phyloP scores from a whole-genome alignment of 2,329 filamentous ascomycete species.

The Fusarium sambucinum region DNA sequence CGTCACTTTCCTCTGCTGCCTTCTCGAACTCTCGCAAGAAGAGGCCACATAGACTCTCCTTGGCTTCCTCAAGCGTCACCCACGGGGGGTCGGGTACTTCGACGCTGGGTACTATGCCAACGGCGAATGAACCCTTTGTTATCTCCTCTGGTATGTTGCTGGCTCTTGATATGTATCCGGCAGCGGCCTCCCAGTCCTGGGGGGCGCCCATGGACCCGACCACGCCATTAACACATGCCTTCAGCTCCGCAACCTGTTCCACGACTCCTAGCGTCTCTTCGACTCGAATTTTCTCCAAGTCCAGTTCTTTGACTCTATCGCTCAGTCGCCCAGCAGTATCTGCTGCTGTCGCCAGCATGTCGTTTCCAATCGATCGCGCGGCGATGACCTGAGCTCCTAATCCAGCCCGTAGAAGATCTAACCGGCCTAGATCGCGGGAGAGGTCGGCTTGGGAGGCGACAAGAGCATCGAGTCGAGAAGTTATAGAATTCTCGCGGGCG shows the following conservation, averaged over 20 bases:
- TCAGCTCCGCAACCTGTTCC: slow-evolving; percentile 96
- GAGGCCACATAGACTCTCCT: slow-evolving; percentile 88
- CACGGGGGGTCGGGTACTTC: slow-evolving; percentile 94
- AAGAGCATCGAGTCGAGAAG: slow-evolving; percentile 78
- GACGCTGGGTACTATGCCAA: slow-evolving; percentile 91
- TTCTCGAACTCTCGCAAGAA: slow-evolving; percentile 97
- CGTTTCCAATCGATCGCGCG: slow-evolving; percentile 85
- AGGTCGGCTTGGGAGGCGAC: slow-evolving; percentile 88
- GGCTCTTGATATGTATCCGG: slow-evolving; percentile 87
- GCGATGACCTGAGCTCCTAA: slow-evolving; percentile 88
- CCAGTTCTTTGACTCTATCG: slow-evolving; percentile 85
- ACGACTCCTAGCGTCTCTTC: slow-evolving; percentile 92
- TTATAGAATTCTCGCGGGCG: slow-evolving; percentile 79
- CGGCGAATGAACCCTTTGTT: slow-evolving; percentile 85
- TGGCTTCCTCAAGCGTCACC: slow-evolving; percentile 86
- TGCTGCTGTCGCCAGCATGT: slow-evolving; percentile 89
- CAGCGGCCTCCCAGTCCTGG: slow-evolving; percentile 98
- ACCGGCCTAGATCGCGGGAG: slow-evolving; percentile 83
- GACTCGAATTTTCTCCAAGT: slow-evolving; percentile 91
- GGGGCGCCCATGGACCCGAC: slow-evolving; percentile 96
- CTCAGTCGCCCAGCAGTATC: slow-evolving; percentile 88
- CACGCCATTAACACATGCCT: slow-evolving; percentile 94
- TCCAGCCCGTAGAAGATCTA: slow-evolving; percentile 90
- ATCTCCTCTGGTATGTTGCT: slow-evolving; percentile 84
- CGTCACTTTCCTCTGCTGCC: slow-evolving; percentile 87